phyloP scores from a whole-genome alignment of 768 basidiomycete genomes.

The Pisolithus tinctorius region DNA sequence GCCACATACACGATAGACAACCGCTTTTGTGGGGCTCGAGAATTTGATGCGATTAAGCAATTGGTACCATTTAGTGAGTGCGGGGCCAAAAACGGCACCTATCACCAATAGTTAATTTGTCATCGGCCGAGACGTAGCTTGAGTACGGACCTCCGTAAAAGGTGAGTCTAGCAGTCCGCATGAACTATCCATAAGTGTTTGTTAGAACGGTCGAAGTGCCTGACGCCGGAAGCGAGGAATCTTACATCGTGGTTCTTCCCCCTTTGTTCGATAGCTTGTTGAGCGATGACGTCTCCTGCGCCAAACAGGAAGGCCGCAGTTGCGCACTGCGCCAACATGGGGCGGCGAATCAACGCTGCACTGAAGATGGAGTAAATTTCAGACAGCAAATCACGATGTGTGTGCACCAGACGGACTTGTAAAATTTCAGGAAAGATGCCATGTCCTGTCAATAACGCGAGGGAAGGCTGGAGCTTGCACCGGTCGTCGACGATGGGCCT shows the following conservation, averaged over 20 bases:
- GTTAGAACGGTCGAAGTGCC: too few relatives aligned
- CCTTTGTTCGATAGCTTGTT: conserved; percentile 72
- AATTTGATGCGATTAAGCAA: conserved; percentile 69
- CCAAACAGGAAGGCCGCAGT: conserved; percentile 68
- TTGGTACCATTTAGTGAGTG: conserved; percentile 77
- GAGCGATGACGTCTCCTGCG: conserved; percentile 74
- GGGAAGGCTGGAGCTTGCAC: background rate
- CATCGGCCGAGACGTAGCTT: background rate
- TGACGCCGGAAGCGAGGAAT: conserved; percentile 2
- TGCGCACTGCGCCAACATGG: conserved; percentile 54
- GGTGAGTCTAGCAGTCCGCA: conserved; percentile 55
- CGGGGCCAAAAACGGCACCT: conserved; percentile 75
- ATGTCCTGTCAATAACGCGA: conserved; percentile 16
- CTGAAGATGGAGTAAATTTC: conserved; percentile 29
- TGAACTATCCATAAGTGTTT: conserved; percentile 31
- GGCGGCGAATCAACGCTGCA: conserved; percentile 51
- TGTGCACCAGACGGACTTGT: conserved; percentile 29
- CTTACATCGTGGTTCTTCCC: conserved; percentile 73
- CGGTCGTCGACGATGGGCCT: too few relatives aligned
- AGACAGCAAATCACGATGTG: background rate
- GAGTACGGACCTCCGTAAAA: conserved; percentile 60
- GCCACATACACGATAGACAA: conserved; percentile 53
- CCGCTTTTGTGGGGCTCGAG: conserved; percentile 46
- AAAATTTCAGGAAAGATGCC: conserved; percentile 38
- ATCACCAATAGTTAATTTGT: background rate